These are phyloP conservation scores for Exophiala lecanii-corni DNA, from an alignment of 2,329 filamentous ascomycete species.

Conservation along the genomic window DNA sequence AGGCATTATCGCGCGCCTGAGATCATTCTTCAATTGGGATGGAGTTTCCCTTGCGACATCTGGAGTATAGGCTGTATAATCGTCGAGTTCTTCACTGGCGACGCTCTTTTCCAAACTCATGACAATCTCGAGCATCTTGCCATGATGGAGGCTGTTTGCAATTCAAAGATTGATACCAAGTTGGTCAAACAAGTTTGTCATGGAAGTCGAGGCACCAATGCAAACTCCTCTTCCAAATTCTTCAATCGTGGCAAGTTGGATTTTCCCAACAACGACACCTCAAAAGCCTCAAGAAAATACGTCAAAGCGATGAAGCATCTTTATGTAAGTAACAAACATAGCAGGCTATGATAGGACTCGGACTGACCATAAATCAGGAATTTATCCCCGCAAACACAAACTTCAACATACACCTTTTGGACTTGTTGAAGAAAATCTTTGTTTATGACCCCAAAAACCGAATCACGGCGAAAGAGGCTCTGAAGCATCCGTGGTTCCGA, in stretches of 20 bases:
- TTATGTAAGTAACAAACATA: constrained; percentile 41
- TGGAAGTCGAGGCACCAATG: constrained; percentile 42
- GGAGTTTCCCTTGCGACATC: constrained; percentile 65
- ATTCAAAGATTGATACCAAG: constrained; percentile 51
- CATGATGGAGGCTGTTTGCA: constrained; percentile 64
- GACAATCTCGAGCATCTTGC: constrained; percentile 64
- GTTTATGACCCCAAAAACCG: constrained; percentile 62
- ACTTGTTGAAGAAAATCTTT: constrained; percentile 59
- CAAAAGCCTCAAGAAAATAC: constrained; percentile 60
- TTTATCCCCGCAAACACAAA: constrained; percentile 56
- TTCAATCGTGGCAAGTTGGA: constrained; percentile 55
- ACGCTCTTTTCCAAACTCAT: constrained; percentile 64
- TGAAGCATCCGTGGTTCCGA: constrained; percentile 64
- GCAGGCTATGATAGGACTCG: too few relatives aligned
- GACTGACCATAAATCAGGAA: constrained; percentile 44
- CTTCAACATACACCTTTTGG: constrained; percentile 61
- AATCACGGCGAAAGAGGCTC: constrained; percentile 60
- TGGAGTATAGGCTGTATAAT: constrained; percentile 67
- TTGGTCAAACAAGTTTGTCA: constrained; percentile 51
- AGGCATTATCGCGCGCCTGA: constrained; percentile 63
- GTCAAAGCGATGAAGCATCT: constrained; percentile 65
- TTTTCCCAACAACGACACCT: constrained; percentile 60
- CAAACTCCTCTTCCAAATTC: constrained; percentile 55
- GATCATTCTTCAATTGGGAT: constrained; percentile 63
- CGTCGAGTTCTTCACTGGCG: constrained; percentile 64